Base-by-base conservation (phyloP, 805 yeast species). In the Sugiyamaella chiloensis region DNA sequence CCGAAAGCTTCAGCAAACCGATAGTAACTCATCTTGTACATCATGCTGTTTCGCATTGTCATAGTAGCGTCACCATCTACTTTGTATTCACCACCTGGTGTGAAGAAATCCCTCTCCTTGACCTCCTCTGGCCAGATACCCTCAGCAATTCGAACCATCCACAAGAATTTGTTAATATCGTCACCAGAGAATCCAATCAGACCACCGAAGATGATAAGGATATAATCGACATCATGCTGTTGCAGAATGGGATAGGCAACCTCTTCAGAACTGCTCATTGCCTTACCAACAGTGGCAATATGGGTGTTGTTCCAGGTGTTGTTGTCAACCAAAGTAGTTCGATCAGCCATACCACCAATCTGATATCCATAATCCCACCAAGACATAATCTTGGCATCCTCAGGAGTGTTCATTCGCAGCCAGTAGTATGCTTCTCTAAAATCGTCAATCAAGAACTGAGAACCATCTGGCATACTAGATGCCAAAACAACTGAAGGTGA, bases 311-410 rank as follows among this genome's bases (percentile, higher is more conserved):
- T 93, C 99, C 99, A 93, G 8, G 99, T 93, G 71, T 93, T 93
- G 78, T 93, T 93, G 68, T 93, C 99, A 32, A 95, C 99, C 58
- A 93, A 75, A 4, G 99, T 93, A 55, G 98, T 91, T 64, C 99
- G 81, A 70, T 93, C 99, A 40, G 99, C 99, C 98, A 93, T 93
- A 54, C 99, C 99, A 60, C 99, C 99, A 61, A 93, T 93, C 73
- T 93, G 99, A 69, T 93, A 93, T 47, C 99, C 99, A 64, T 95
- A 95, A 73, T 95, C 99, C 99, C 99, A 93, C 99, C 99, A 93
- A 8, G 97, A 84, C 85, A 95, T 88, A 52, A 93, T 85, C 67
- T 87, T 90, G 29, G 97, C 86, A 65, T 93, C 98, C 65, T 93
- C 96, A 2, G 86, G 81, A 0, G 99, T 93, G 71, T 93, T 93